Evolutionary conservation across 2,329 filamentous ascomycete genomes (phyloP).

Genomic region (Monilinia fructigena): DNA sequence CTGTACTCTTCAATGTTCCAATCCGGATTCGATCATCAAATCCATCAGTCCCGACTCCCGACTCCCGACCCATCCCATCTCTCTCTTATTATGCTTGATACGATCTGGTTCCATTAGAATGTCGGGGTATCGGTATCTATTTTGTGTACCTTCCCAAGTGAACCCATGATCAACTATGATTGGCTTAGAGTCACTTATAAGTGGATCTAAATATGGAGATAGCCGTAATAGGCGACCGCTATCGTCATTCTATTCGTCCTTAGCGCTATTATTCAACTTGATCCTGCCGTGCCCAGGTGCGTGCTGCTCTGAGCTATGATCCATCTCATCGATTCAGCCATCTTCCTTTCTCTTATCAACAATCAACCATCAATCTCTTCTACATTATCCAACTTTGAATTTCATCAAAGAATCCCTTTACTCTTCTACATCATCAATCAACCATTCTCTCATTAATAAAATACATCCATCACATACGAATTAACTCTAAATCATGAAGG

Average conservation of each 20-base stretch:
- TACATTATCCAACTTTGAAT: conserved; percentile 29
- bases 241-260: conserved; percentile 22
- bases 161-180: conserved; percentile 15
- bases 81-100: too few relatives aligned
- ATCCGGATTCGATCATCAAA: too few relatives aligned
- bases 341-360: conserved; percentile 23
- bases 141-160: not conserved
- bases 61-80: too few relatives aligned
- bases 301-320: conserved; percentile 4
- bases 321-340: conserved; percentile 6
- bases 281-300: conserved; percentile 3
- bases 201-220: conserved; percentile 10
- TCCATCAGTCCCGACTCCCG: too few relatives aligned
- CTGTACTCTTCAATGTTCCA: too few relatives aligned
- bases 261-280: not conserved
- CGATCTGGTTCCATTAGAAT: not conserved
- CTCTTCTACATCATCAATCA: conserved; percentile 21
- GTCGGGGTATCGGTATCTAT: conserved; percentile 17
- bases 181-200: not conserved
- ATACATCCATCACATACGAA: conserved; percentile 14
- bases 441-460: not conserved
- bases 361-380: conserved; percentile 17
- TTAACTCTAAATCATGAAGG: conserved; percentile 67
- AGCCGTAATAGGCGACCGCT: conserved; percentile 13
- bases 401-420: conserved; percentile 24